Evolutionary conservation across 1,139 yeast genomes (phyloP).

Genomic region (Hansenula lynferdii): DNA sequence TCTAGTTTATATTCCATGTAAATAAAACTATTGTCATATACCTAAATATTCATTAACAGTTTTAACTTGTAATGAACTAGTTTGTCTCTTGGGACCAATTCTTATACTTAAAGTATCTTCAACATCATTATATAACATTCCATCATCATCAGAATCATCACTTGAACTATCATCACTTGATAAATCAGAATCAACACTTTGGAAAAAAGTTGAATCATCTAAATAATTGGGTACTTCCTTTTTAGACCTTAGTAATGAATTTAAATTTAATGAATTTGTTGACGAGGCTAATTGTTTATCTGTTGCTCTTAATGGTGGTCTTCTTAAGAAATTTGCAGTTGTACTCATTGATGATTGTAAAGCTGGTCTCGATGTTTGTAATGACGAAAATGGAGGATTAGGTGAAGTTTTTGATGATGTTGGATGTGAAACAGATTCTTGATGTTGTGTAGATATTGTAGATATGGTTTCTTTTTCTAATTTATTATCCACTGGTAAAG

Average conservation of each 20-base stretch:
- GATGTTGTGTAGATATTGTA: not conserved
- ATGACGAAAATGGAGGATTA: not conserved
- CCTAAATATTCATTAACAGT: conserved; percentile 19
- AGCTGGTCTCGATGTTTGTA: not conserved
- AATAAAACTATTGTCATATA: too few species aligned
- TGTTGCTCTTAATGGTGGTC: conserved; percentile 1
- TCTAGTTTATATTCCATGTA: too few species aligned
- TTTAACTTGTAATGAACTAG: conserved; percentile 12
- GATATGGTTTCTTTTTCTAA: not conserved
- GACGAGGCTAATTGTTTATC: conserved; percentile 14
- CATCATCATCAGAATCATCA: conserved; percentile 2
- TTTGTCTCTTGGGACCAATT: conserved; percentile 17
- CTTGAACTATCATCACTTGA: not conserved
- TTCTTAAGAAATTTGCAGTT: not conserved
- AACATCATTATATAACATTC: conserved; percentile 11
- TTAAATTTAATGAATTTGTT: conserved; percentile 17
- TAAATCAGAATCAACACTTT: conserved; percentile 2
- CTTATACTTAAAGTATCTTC: conserved; percentile 16
- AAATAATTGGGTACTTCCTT: conserved; percentile 18
- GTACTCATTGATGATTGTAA: not conserved
- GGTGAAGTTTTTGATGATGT: not conserved
- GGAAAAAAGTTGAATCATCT: conserved; percentile 18
- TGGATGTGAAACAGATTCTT: not conserved
- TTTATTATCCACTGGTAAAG: conserved; percentile 4
- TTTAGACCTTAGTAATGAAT: conserved; percentile 17